phyloP scores from a whole-genome alignment of 768 basidiomycete species.

The Holtermanniella nyarrowii region DNA sequence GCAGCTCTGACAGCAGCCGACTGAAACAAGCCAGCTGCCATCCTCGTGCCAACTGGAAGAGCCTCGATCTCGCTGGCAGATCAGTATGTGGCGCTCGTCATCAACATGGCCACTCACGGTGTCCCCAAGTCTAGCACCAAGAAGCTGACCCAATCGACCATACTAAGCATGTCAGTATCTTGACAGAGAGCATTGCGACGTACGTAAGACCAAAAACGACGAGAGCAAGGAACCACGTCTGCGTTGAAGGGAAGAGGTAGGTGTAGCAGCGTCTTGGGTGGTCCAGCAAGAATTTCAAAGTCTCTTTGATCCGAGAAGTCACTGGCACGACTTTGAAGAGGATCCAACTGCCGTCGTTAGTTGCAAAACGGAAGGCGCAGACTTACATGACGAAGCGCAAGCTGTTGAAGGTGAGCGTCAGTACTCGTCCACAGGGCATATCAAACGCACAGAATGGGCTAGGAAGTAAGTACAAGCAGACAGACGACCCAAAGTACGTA shows the following conservation, averaged over 20 bases:
- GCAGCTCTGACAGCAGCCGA: conserved; percentile 68
- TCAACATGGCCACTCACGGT: conserved; percentile 35
- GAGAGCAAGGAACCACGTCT: conserved; percentile 79
- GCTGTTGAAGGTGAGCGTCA: conserved; percentile 41
- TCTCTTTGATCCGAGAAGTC: conserved; percentile 59
- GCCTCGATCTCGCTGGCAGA: conserved; percentile 46
- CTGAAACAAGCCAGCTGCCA: conserved; percentile 69
- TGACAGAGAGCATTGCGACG: conserved; percentile 20
- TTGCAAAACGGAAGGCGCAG: not conserved
- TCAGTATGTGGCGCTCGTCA: not conserved
- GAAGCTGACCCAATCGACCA: conserved; percentile 82
- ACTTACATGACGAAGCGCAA: conserved; percentile 73
- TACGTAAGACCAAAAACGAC: conserved; percentile 63
- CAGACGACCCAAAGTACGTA: conserved; percentile 45
- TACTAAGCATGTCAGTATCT: conserved; percentile 42
- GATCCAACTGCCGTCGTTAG: conserved; percentile 53
- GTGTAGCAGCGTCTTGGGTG: conserved; percentile 80
- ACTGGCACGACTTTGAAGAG: conserved; percentile 54
- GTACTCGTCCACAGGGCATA: not conserved
- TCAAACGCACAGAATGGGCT: conserved; percentile 74
- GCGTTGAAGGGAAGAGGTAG: conserved; percentile 82
- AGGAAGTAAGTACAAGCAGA: conserved; percentile 3
- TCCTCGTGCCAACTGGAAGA: conserved; percentile 60
- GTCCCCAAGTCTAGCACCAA: conserved; percentile 79
- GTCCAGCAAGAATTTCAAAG: conserved; percentile 81